Evolutionary conservation across 1,284 basidiomycete species (phyloP), one percentile per base, ranked within the genome.

Genomic region (Sporisorium exsertum): DNA sequence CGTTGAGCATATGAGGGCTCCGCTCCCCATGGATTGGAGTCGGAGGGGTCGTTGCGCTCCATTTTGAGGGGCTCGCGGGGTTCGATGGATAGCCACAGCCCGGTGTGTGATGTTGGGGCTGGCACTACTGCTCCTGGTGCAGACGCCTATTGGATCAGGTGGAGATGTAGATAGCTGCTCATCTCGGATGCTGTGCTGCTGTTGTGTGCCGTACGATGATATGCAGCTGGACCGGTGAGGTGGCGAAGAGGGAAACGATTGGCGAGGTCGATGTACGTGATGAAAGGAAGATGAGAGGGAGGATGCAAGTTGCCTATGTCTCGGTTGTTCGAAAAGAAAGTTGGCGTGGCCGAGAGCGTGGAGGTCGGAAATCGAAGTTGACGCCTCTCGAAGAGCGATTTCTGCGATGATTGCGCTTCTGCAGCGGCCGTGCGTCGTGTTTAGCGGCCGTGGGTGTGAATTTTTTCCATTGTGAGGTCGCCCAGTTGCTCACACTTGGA

Each of bases 21-120:
- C 5, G 64, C 29, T 4, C 64, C 72, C 72, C 72, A 75, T 16
- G 72, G 72, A 50, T 74, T 74, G 18, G 64, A 72, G 15, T 66
- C 64, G 33, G 50, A 26, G 5, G 69, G 56, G 13, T 62, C 51
- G 58, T 65, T 62, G 50, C 55, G 58, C 55, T 66, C 58, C 70
- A 72, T 50, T 20, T 20, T 18, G 49, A 32, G 10, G n/a, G 20
- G 5, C 13, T n/a, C n/a, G n/a, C n/a, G n/a, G n/a, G 49, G 27
- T 16, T n/a, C 7, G 49, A 50, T 43, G 18, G 18, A 26, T 13
- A 32, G 29, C 29, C 27, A 26, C n/a, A 32, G 29, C 29, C 32
- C 26, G 10, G 3, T 13, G 12, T 60, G 15, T 2, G 46, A 8
- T 32, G 45, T 43, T 35, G 27, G n/a, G 42, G 46, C 20, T 59